Percentiles rank a stretch among this genome's conserved stretches.
Evolutionary conservation across 83 land plant genomes (phyloP).

Genomic region (Isoetes engelmannii): DNA sequence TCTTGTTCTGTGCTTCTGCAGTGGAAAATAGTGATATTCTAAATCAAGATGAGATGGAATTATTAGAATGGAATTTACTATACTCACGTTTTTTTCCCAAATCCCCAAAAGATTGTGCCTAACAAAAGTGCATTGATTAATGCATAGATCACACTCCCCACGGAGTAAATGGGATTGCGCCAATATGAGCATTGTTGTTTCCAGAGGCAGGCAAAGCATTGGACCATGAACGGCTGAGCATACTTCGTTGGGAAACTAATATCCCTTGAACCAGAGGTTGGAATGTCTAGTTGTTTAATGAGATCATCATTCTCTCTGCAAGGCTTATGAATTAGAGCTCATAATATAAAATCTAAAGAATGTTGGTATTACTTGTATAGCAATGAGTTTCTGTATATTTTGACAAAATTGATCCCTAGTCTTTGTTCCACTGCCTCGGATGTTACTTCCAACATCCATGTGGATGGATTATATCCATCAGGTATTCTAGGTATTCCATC

Average conservation of each 20-base stretch:
- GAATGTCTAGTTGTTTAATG: conserved; percentile 26
- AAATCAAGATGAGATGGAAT: not conserved
- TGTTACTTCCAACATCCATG: conserved; percentile 28
- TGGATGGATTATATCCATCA: conserved; percentile 30
- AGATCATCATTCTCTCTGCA: conserved; percentile 26
- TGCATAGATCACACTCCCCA: conserved; percentile 13
- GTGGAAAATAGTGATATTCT: not conserved
- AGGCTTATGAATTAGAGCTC: not conserved
- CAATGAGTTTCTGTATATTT: conserved; percentile 13
- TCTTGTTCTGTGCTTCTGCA: conserved; percentile 5
- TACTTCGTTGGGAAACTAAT: conserved; percentile 29
- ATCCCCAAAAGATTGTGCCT: conserved; percentile 13
- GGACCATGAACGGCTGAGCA: conserved; percentile 27
- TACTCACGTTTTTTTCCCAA: not conserved
- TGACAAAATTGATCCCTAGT: conserved; percentile 19
- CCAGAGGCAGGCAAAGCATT: conserved; percentile 43
- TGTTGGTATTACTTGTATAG: conserved; percentile 11
- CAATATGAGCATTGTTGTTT: conserved; percentile 39
- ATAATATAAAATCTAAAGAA: not conserved
- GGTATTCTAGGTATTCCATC: conserved; percentile 3
- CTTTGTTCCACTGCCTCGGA: conserved; percentile 25
- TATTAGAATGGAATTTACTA: not conserved
- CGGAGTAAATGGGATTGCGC: conserved; percentile 37
- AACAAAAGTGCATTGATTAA: conserved; percentile 12
- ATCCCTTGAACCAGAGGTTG: conserved; percentile 26